Evolutionary conservation across 495 filamentous ascomycete species (phyloP).

Genomic region (Neurospora sp.): DNA sequence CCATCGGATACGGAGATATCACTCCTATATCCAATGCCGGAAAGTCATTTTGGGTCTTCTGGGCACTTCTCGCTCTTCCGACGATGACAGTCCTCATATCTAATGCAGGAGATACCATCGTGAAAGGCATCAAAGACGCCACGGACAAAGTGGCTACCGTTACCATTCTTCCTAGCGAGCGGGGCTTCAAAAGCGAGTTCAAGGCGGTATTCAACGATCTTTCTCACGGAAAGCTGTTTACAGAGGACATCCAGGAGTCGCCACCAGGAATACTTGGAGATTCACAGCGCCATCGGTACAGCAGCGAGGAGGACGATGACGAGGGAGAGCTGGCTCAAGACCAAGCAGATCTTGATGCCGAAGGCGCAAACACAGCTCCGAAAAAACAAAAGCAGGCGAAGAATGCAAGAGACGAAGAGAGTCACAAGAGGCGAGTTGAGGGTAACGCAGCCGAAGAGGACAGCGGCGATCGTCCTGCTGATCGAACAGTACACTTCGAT

Average conservation of each 20-base stretch:
- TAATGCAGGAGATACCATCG: constrained; percentile 70
- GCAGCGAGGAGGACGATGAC: constrained; percentile 9
- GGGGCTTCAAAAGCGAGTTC: constrained; percentile 32
- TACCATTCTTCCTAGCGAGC: constrained; percentile 67
- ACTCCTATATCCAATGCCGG: constrained; percentile 60
- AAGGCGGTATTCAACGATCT: constrained; percentile 24
- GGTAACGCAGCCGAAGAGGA: constrained; percentile 8
- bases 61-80: constrained; percentile 76
- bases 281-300: constrained; percentile 9
- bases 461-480: not conserved
- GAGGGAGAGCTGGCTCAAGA: constrained; percentile 9
- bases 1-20: constrained; percentile 79
- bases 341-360: constrained; percentile 10
- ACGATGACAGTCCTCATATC: constrained; percentile 75
- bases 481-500: not conserved
- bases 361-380: constrained; percentile 3
- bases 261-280: constrained; percentile 36
- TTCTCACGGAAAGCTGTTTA: constrained; percentile 28
- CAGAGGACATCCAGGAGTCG: constrained; percentile 18
- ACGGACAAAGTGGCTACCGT: constrained; percentile 61
- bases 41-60: constrained; percentile 79
- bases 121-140: constrained; percentile 56
- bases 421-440: not conserved
- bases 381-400: constrained; percentile 1
- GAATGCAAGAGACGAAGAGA: constrained; percentile 14